Evolutionary conservation across 352 stramenopile genomes (phyloP).

Genomic region (Pythium coloratum): DNA sequence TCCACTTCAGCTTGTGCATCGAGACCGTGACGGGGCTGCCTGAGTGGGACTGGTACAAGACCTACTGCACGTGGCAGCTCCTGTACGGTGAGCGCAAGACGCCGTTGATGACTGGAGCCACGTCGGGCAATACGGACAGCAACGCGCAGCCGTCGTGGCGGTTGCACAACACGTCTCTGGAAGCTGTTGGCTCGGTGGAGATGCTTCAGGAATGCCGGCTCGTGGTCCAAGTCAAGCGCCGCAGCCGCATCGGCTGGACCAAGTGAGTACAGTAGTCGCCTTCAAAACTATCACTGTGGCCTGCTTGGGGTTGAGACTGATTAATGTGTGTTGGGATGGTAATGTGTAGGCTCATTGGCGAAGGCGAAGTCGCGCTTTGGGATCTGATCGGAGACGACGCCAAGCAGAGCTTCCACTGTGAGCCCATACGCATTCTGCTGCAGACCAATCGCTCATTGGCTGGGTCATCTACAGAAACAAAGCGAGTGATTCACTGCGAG

Average conservation of each 20-base stretch:
- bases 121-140: background rate
- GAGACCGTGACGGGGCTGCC: background rate
- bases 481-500: too few species aligned
- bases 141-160: background rate
- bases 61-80: background rate
- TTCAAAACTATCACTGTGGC: too few species aligned
- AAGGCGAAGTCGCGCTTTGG: background rate
- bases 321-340: background rate
- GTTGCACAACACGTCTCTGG: background rate
- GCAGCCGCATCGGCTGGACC: background rate
- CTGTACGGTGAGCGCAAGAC: background rate
- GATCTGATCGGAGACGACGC: background rate
- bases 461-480: too few species aligned
- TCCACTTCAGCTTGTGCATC: background rate
- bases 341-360: background rate
- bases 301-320: too few species aligned
- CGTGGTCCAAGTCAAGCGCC: conserved; percentile 4
- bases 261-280: background rate
- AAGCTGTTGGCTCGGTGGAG: background rate
- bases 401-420: too few species aligned
- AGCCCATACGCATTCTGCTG: too few species aligned
- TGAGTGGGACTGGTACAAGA: background rate
- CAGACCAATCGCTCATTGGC: too few species aligned
- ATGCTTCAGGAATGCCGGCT: background rate
- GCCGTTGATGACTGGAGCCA: background rate